Conservation (phyloP, 2,329 filamentous ascomycete genomes). For the Cercospora zeae-maydis region DNA sequence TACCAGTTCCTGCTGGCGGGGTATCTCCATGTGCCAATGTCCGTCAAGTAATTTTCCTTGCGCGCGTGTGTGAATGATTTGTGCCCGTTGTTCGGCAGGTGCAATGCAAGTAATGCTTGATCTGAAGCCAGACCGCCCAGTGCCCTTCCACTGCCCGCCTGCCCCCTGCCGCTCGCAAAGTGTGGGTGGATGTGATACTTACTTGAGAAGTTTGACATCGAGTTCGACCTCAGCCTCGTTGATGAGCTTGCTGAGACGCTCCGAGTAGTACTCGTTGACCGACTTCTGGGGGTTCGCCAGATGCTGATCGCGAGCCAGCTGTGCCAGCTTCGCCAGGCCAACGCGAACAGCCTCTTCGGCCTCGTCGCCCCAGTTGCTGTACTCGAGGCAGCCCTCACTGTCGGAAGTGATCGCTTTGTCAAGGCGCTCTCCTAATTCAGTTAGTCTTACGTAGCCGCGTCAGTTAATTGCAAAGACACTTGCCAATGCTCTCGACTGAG, state of each 20-base stretch:
- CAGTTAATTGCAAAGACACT: neutral
- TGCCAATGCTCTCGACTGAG: neutral
- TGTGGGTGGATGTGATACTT: neutral
- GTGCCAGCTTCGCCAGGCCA: slow-evolving; percentile 32
- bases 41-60: neutral
- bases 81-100: neutral
- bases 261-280: slow-evolving; percentile 32
- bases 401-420: neutral
- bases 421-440: neutral
- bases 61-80: neutral
- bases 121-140: neutral
- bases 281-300: slow-evolving; percentile 26
- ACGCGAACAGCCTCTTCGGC: slow-evolving; percentile 32
- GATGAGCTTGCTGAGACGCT: slow-evolving; percentile 29
- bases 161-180: neutral
- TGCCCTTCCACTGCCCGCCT: neutral
- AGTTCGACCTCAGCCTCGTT: slow-evolving; percentile 27
- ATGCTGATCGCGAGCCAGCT: slow-evolving; percentile 35
- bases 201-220: slow-evolving; percentile 22
- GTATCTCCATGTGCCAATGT: neutral
- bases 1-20: neutral
- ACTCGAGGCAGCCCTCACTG: slow-evolving; percentile 24
- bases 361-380: slow-evolving; percentile 32
- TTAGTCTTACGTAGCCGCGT: slow-evolving; percentile 1
- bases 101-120: neutral